A percentile compares a stretch with the other conserved stretches of the same genome.
Conservation (phyloP, 2,329 filamentous ascomycete species). For the Penicillium sumatraense region DNA sequence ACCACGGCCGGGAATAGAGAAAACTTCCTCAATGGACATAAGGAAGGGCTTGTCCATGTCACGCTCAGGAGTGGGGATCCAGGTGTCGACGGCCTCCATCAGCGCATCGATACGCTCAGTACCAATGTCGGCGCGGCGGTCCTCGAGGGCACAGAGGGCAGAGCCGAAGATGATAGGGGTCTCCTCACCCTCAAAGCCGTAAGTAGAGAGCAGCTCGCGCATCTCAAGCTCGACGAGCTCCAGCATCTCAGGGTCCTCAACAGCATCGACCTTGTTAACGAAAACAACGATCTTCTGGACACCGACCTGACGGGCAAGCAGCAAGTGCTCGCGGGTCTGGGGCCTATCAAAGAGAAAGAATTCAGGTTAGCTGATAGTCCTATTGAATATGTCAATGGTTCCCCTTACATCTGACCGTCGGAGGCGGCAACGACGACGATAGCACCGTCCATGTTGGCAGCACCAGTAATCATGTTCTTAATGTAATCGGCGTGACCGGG, state of each 20-base stretch:
- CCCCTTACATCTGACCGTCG: slow-evolving; percentile 86
- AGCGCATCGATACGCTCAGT: slow-evolving; percentile 88
- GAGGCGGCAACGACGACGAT: slow-evolving; percentile 98
- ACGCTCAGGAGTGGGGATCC: slow-evolving; percentile 95
- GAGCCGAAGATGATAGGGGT: slow-evolving; percentile 98
- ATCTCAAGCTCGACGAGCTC: slow-evolving; percentile 99
- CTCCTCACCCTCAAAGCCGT: slow-evolving; percentile 97
- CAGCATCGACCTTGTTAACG: slow-evolving; percentile 98
- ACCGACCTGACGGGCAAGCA: slow-evolving; percentile 97
- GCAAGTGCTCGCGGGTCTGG: slow-evolving; percentile 96
- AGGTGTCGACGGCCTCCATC: slow-evolving; percentile 83
- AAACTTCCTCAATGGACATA: slow-evolving; percentile 95
- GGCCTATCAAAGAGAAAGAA: slow-evolving; percentile 61
- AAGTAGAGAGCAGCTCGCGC: slow-evolving; percentile 90
- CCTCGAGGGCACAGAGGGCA: slow-evolving; percentile 90
- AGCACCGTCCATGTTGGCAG: slow-evolving; percentile 98
- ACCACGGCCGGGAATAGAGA: slow-evolving; percentile 89
- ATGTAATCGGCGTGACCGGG: slow-evolving; percentile 99
- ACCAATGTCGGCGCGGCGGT: slow-evolving; percentile 85
- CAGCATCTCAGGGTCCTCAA: slow-evolving; percentile 99
- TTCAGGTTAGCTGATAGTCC: slow-evolving; percentile 10
- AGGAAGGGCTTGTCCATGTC: slow-evolving; percentile 98
- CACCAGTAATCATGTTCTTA: slow-evolving; percentile 99
- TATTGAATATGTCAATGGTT: slow-evolving; percentile 2
- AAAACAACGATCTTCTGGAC: slow-evolving; percentile 98